phyloP scores from a whole-genome alignment of 2,329 filamentous ascomycete genomes.

The Byssochlamys sp. region DNA sequence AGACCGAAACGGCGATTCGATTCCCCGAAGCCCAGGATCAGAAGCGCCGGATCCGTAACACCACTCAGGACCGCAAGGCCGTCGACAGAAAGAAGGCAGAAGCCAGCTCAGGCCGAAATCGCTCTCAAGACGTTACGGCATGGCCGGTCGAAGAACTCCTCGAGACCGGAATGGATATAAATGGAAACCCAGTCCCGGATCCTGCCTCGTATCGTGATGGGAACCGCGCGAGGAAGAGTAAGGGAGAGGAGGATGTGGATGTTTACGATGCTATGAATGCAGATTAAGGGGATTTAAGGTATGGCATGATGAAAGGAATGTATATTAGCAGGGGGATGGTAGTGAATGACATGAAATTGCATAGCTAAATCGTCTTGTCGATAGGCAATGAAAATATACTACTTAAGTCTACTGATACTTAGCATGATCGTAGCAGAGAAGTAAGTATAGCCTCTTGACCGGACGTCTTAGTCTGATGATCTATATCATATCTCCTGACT shows the following conservation, averaged over 20 bases:
- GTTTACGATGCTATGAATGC: slow-evolving; percentile 13
- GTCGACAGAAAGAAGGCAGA: slow-evolving; percentile 8
- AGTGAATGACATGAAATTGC: not conserved
- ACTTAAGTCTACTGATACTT: not conserved
- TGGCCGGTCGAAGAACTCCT: slow-evolving; percentile 22
- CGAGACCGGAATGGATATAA: slow-evolving; percentile 19
- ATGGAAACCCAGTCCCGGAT: slow-evolving; percentile 26
- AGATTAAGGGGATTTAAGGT: not conserved
- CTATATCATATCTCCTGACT: no score
- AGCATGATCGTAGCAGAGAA: not conserved
- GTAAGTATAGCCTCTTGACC: not conserved
- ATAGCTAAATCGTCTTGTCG: not conserved
- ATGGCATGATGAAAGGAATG: not conserved
- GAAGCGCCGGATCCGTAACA: slow-evolving; percentile 12
- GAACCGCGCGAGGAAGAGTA: slow-evolving; percentile 9
- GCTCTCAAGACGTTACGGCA: slow-evolving; percentile 6
- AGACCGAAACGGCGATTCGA: slow-evolving; percentile 17
- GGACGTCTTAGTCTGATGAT: no score
- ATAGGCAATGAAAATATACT: not conserved
- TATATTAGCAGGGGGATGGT: not conserved
- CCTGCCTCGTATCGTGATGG: slow-evolving; percentile 14
- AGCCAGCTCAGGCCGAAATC: slow-evolving; percentile 3
- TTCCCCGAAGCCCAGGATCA: slow-evolving; percentile 13
- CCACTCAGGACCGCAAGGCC: slow-evolving; percentile 16
- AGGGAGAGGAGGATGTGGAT: slow-evolving; percentile 18